Conservation (phyloP, 1,139 yeast genomes). For the Hyphopichia wangnamkhiaoensis region DNA sequence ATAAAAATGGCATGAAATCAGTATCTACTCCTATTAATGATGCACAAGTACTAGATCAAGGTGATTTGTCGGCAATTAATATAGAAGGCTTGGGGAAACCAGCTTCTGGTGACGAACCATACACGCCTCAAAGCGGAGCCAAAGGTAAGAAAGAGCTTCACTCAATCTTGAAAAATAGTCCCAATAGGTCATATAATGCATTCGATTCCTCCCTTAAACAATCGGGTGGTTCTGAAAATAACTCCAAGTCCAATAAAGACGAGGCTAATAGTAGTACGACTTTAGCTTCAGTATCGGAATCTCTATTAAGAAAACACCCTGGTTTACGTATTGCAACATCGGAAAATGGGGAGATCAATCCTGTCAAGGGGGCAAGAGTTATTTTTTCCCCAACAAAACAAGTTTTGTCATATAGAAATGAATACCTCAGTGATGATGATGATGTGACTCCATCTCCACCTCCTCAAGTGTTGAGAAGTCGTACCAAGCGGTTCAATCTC, state of each 20-base stretch:
- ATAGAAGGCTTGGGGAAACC: constrained; percentile 8
- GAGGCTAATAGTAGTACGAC: not conserved
- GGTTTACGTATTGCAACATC: constrained; percentile 31
- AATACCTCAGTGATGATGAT: constrained; percentile 16
- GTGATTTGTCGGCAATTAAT: constrained; percentile 4
- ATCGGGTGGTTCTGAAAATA: not conserved
- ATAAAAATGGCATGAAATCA: constrained; percentile 13
- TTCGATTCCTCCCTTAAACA: no score
- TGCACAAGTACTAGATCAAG: not conserved
- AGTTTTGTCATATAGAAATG: constrained; percentile 20
- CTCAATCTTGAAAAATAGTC: constrained; percentile 10
- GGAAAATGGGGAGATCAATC: constrained; percentile 31
- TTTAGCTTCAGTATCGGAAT: constrained; percentile 11
- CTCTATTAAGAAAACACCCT: constrained; percentile 30
- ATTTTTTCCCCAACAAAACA: constrained; percentile 44
- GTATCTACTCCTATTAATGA: constrained; percentile 14
- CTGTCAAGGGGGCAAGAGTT: constrained; percentile 44
- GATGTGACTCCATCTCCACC: not conserved
- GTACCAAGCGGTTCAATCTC: not conserved
- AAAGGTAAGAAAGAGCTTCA: constrained; percentile 5
- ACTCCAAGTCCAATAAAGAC: not conserved
- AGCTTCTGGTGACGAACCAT: no score
- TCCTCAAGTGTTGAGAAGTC: not conserved
- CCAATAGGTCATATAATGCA: constrained; percentile 1
- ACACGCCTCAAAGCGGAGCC: no score